Base-by-base conservation (phyloP, 306 rosid genomes). In the Castanea crenata region DNA sequence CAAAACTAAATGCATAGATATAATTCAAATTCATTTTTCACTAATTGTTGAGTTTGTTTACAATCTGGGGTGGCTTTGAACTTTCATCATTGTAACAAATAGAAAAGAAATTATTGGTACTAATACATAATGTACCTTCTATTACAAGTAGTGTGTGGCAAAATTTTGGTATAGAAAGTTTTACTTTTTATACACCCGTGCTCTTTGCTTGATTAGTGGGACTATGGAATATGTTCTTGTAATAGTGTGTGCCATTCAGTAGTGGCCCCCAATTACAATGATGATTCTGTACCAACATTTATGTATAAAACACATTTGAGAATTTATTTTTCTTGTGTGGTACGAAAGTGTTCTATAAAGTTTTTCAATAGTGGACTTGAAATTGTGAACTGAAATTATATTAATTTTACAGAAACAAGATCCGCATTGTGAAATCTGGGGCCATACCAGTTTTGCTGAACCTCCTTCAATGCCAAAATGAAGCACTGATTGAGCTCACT, bases 321-420 rank as follows among this genome's bases (percentile, higher is more conserved):
- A 72, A 73, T 46, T 62, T 21, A 19, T 44, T 62, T 87, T 79
- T 80, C 86, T 85, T 85, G 78, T 46, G 56, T 25, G n/a, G 67
- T 71, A 88, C 55, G 88, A 81, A 69, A 82, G 32, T 44, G 38
- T 16, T 34, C 58, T 35, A 55, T 31, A 74, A 73, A 55, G 71
- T 73, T 56, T 46, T 75, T 75, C 62, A 57, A 81, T 25, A 79
- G 34, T 58, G n/a, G 65, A 72, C 34, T 34, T 41, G 23, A 73
- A 63, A 71, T 75, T 78, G 21, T 70, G 46, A 44, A 32, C 27
- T 23, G 29, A 25, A 35, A 59, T 15, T 71, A 62, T 13, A 5
- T 65, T 31, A 65, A n/a, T 76, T 80, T 46, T 51, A 27, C 89
- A 93, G 97, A 74, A 88, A 86, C 90, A 91, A 93, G 93, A 88